Evolutionary conservation across 2,329 filamentous ascomycete genomes (phyloP).

Genomic region (Colletotrichum neosansevieriae): DNA sequence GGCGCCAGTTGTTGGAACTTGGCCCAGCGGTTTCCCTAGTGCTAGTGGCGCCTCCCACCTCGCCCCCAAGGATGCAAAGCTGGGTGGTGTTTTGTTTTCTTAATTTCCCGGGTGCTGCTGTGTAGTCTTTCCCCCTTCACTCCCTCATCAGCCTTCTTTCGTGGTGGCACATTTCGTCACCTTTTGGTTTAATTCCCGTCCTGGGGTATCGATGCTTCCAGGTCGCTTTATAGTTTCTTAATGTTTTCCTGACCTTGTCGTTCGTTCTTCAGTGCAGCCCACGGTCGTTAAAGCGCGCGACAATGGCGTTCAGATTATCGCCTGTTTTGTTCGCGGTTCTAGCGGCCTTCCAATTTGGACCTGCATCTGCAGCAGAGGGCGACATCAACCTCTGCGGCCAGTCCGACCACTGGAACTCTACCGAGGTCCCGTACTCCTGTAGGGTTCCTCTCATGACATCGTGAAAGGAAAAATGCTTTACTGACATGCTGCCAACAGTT

Average conservation of each 20-base stretch:
- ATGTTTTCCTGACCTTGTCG: slow-evolving; percentile 13
- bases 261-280: background rate
- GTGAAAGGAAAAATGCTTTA: background rate
- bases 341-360: slow-evolving; percentile 18
- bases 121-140: background rate
- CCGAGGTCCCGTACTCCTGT: slow-evolving; percentile 38
- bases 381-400: slow-evolving; percentile 36
- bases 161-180: slow-evolving; percentile 6
- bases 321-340: slow-evolving; percentile 6
- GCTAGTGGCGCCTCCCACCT: no score
- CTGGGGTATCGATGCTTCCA: slow-evolving; percentile 22
- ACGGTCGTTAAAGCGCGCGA: slow-evolving; percentile 4
- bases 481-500: slow-evolving; percentile 13
- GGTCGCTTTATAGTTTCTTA: slow-evolving; percentile 16
- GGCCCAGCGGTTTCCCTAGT: background rate
- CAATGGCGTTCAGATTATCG: slow-evolving; percentile 13
- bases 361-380: slow-evolving; percentile 7
- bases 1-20: no score
- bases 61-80: background rate
- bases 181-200: background rate
- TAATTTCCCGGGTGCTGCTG: background rate
- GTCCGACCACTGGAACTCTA: slow-evolving; percentile 39
- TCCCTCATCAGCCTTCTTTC: slow-evolving; percentile 6
- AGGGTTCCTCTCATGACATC: background rate
- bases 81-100: slow-evolving; percentile 12